Evolutionary conservation across 805 yeast species (phyloP), one percentile per base, ranked within the genome.

Genomic region (Candida mattraensis): DNA sequence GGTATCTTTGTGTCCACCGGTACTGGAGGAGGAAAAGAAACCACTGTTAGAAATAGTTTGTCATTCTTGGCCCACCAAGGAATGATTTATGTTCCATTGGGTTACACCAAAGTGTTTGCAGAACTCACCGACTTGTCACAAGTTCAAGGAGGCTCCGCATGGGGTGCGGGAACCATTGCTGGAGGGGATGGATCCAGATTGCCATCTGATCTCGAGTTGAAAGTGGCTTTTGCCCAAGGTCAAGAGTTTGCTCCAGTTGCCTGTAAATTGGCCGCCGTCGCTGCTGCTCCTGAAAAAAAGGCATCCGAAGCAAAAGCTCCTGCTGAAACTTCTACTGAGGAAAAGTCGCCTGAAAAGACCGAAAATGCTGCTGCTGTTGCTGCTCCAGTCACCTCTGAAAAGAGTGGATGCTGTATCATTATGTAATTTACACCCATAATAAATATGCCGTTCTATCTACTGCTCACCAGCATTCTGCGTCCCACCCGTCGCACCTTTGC

Each of bases 131-230:
- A 72, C 60, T 54, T 82, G 39, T 71, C 69, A 14, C 89, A 81
- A 65, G 70, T 74, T 38, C 89, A 82, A 56, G 95, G 94, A 53
- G 82, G 83, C 51, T 76, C 89, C 37, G 76, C 95, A 35, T 87
- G 87, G 83, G 94, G 94, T 63, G 87, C 95, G 28, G 93, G 91
- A 56, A 67, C 85, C 39, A 70, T 73, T 48, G 87, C 95, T 22
- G 91, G 83, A 47, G 66, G 77, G 16, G 87, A 82, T 54, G 95
- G 94, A 50, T 74, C 87, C 26, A 80, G 91, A 69, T 62, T 59
- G 47, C 83, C 88, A 28, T 56, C 78, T 37, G 74, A 66, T 33
- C 63, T 77, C 45, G 95, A 86, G 67, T 67, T 76, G 61, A 69
- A 71, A 48, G 55, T 81, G 44, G 89, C 84, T 36, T 60, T 58